Percentiles rank a stretch among this genome's conserved stretches.
These are phyloP conservation scores for Xylariaceae sp. DNA, from an alignment of 2,329 filamentous ascomycete genomes.

Conservation along the genomic window DNA sequence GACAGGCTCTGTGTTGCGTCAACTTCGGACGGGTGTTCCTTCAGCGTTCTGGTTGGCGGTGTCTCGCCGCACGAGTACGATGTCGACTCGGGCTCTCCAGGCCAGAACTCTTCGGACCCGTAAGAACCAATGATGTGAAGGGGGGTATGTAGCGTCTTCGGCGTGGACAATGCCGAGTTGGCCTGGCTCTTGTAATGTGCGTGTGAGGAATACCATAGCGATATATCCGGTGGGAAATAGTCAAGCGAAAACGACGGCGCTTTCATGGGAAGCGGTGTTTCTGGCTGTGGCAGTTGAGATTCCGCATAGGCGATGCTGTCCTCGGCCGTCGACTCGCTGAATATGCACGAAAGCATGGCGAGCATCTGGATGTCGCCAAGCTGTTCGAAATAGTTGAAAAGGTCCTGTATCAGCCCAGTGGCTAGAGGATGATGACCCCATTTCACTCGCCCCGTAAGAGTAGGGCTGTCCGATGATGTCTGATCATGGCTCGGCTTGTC, in stretches of 20 bases:
- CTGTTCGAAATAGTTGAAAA: constrained; percentile 60
- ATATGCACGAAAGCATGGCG: constrained; percentile 66
- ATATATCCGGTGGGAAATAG: constrained; percentile 57
- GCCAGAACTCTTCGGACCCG: constrained; percentile 52
- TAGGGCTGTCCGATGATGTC: constrained; percentile 17
- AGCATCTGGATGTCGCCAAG: constrained; percentile 64
- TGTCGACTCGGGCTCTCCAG: constrained; percentile 48
- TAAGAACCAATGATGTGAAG: constrained; percentile 50
- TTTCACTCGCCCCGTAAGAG: constrained; percentile 55
- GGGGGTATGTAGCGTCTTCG: constrained; percentile 52
- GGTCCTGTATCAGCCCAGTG: constrained; percentile 52
- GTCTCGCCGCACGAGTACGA: constrained; percentile 60
- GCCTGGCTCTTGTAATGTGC: constrained; percentile 46
- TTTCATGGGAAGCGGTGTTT: constrained; percentile 60
- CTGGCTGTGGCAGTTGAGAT: constrained; percentile 50
- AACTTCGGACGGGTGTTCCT: constrained; percentile 40
- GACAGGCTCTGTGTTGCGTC: constrained; percentile 50
- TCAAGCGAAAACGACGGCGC: constrained; percentile 61
- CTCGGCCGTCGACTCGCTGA: constrained; percentile 54
- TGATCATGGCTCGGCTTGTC: constrained; percentile 12
- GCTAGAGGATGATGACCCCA: constrained; percentile 64
- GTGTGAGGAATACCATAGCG: constrained; percentile 41
- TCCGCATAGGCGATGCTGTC: constrained; percentile 54
- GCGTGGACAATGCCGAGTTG: constrained; percentile 52
- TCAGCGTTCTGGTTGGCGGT: constrained; percentile 46